Conservation (phyloP, 2,329 filamentous ascomycete species). For the Talaromyces sp. region DNA sequence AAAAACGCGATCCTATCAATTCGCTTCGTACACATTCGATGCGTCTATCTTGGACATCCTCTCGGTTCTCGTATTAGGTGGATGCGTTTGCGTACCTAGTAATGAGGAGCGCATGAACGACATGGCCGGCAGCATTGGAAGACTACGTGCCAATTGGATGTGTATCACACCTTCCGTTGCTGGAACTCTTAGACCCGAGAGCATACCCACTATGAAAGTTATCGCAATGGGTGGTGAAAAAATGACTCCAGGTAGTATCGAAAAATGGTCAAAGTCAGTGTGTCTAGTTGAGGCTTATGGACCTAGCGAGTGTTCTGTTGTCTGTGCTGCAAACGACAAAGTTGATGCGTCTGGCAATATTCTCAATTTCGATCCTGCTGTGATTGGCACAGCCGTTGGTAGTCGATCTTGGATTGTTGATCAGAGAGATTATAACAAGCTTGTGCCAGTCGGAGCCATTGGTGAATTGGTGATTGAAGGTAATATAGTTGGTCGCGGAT, state of each 20-base stretch:
- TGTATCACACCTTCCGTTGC: conserved; percentile 58
- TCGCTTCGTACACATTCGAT: conserved; percentile 54
- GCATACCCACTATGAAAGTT: conserved; percentile 40
- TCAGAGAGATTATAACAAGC: conserved; percentile 33
- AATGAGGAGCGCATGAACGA: conserved; percentile 47
- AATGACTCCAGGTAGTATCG: conserved; percentile 35
- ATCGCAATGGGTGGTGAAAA: conserved; percentile 44
- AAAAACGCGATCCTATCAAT: conserved; percentile 54
- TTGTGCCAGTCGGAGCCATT: conserved; percentile 40
- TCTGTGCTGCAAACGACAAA: conserved; percentile 28
- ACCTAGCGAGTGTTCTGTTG: conserved; percentile 36
- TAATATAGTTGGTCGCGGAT: conserved; percentile 40
- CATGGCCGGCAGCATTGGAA: conserved; percentile 36
- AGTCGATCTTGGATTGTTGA: conserved; percentile 38
- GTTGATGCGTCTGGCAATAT: conserved; percentile 24
- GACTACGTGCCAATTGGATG: conserved; percentile 43
- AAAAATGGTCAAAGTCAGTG: conserved; percentile 37
- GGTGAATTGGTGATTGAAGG: conserved; percentile 46
- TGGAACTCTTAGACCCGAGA: conserved; percentile 38
- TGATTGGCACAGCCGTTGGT: conserved; percentile 30
- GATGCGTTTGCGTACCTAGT: conserved; percentile 55
- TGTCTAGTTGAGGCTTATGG: conserved; percentile 43
- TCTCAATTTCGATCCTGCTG: conserved; percentile 23
- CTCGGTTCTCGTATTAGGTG: conserved; percentile 51
- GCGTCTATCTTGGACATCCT: conserved; percentile 51